Percentiles rank a stretch among this genome's conserved stretches.
Conservation (phyloP, 176 grass and related monocot genomes). For the Saccharum spontaneum region DNA sequence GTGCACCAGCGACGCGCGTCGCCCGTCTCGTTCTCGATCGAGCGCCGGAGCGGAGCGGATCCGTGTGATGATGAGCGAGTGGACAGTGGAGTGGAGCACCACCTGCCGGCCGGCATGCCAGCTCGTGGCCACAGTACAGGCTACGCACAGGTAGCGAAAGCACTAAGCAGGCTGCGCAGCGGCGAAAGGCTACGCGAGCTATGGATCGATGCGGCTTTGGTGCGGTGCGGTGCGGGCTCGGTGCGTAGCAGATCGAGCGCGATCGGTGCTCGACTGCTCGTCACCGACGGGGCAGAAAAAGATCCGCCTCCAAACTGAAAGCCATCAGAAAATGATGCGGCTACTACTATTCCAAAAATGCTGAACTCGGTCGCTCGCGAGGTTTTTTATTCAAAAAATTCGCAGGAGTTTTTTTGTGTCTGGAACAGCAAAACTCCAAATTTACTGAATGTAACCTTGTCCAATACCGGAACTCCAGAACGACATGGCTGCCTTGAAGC, state of each 20-base stretch:
- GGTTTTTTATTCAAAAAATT: neutral
- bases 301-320: neutral
- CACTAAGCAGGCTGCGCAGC: too few relatives aligned
- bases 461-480: neutral
- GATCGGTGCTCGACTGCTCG: neutral
- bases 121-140: too few relatives aligned
- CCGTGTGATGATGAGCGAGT: too few relatives aligned
- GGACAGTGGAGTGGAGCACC: too few relatives aligned
- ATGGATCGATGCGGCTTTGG: neutral
- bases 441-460: neutral
- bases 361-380: neutral
- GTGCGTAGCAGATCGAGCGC: neutral
- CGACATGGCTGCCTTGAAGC: neutral
- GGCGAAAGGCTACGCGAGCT: too few relatives aligned
- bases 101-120: too few relatives aligned
- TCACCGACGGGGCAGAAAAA: conserved; percentile 9
- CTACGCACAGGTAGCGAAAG: too few relatives aligned
- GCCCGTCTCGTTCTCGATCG: too few relatives aligned
- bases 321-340: neutral
- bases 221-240: too few relatives aligned
- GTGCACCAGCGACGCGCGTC: too few relatives aligned
- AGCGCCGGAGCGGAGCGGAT: too few relatives aligned
- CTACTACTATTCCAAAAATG: neutral
- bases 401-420: neutral
- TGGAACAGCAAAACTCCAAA: neutral